Evolutionary conservation across 23 red algal genomes (phyloP).

Genomic region (Chondrus crispus): DNA sequence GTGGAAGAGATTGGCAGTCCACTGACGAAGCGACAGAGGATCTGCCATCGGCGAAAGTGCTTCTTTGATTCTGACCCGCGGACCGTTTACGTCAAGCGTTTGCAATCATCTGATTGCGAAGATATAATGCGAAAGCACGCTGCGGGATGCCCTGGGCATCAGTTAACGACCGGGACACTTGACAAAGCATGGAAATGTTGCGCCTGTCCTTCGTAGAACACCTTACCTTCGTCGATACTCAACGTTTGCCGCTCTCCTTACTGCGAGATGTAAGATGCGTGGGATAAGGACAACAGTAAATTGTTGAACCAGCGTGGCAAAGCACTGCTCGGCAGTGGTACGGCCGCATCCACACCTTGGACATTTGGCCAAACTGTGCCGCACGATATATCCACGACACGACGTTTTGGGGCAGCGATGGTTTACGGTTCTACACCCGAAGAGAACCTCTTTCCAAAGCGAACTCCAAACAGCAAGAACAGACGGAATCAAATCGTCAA

Average conservation of each 20-base stretch:
- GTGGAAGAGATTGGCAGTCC: conserved; percentile 46
- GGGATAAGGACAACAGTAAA: background rate
- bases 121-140: no score
- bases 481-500: no score
- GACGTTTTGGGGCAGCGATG: no score
- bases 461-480: no score
- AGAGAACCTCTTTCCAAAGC: no score
- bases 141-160: no score
- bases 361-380: conserved; percentile 2
- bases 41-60: background rate
- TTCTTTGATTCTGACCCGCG: conserved; percentile 39
- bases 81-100: conserved; percentile 27
- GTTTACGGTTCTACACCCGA: no score
- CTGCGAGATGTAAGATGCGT: background rate
- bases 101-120: background rate
- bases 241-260: background rate
- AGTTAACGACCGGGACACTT: no score
- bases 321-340: background rate
- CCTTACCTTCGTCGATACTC: background rate
- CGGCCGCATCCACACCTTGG: conserved; percentile 34
- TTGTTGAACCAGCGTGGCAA: background rate
- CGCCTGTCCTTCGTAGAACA: conserved; percentile 12
- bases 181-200: background rate
- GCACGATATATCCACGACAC: no score
- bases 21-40: conserved; percentile 10